phyloP scores from a whole-genome alignment of 106 monocot genomes.

The Platanthera zijinensis region DNA sequence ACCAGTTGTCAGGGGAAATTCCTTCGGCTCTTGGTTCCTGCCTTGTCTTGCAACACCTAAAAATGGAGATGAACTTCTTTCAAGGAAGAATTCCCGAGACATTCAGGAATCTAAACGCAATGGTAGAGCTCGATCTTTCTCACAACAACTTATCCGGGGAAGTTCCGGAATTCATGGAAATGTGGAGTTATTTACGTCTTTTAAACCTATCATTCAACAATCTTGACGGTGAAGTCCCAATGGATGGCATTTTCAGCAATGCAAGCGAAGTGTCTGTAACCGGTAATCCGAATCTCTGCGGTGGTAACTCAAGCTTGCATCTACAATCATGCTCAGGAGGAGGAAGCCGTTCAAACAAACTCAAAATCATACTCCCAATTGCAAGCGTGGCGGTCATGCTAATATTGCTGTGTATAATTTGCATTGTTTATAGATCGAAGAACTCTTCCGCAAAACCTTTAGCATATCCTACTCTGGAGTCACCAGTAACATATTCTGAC shows the following conservation, averaged over 20 bases:
- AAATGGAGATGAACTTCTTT: slow-evolving; percentile 25
- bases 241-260: slow-evolving; percentile 12
- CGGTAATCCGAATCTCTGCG: slow-evolving; percentile 28
- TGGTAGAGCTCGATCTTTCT: slow-evolving; percentile 28
- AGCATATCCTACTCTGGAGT: not conserved
- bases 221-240: slow-evolving; percentile 28
- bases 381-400: not conserved
- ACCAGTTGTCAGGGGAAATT: slow-evolving; percentile 27
- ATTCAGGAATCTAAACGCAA: slow-evolving; percentile 9
- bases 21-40: slow-evolving; percentile 25
- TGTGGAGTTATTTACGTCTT: slow-evolving; percentile 7
- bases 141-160: slow-evolving; percentile 30
- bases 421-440: not conserved
- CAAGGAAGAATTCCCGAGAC: slow-evolving; percentile 24
- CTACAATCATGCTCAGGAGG: slow-evolving; percentile 14
- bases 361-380: slow-evolving; percentile 10
- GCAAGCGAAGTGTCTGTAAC: not conserved
- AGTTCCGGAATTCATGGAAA: slow-evolving; percentile 24
- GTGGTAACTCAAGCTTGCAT: slow-evolving; percentile 17
- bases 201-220: slow-evolving; percentile 32
- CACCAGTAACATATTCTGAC: slow-evolving; percentile 26
- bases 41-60: slow-evolving; percentile 15
- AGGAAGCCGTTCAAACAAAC: not conserved
- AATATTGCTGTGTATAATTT: not conserved
- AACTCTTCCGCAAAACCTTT: not conserved